A percentile compares a stretch with the other conserved stretches of the same genome.
Evolutionary conservation across 805 yeast genomes (phyloP).

Genomic region (Wickerhamomyces canadensis): DNA sequence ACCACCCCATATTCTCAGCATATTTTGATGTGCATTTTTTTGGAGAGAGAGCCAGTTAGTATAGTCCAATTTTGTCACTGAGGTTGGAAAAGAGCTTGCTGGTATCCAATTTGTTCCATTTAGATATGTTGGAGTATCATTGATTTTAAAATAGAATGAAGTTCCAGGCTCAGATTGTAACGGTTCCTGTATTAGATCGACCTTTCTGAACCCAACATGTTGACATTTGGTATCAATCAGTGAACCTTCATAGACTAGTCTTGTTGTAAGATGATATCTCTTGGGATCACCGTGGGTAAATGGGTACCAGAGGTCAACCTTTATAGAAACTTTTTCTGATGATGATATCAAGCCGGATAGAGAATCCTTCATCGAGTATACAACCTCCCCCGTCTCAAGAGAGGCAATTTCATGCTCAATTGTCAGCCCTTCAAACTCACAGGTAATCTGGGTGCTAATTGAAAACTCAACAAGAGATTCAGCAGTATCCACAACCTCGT

Average conservation of each 20-base stretch:
- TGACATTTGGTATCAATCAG: constrained; percentile 4
- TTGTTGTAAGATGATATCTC: constrained; percentile 5
- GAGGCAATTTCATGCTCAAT: constrained; percentile 1
- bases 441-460: constrained; percentile 3
- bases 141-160: constrained; percentile 15
- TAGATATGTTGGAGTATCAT: constrained; percentile 9
- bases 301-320: constrained; percentile 13
- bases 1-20: constrained; percentile 19
- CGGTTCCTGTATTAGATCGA: constrained; percentile 10
- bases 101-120: constrained; percentile 20
- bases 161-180: constrained; percentile 7
- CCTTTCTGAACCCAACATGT: constrained; percentile 14
- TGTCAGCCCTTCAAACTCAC: not conserved
- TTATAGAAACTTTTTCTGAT: not conserved
- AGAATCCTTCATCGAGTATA: no score
- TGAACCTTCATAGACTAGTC: not conserved
- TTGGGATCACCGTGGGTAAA: constrained; percentile 14
- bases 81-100: constrained; percentile 9
- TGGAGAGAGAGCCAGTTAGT: constrained; percentile 8
- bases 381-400: not conserved
- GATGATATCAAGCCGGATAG: no score
- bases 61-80: constrained; percentile 10
- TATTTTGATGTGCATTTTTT: constrained; percentile 13
- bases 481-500: constrained; percentile 7
- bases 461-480: constrained; percentile 5